Percentiles rank a stretch among this genome's conserved stretches.
Evolutionary conservation across 1,284 basidiomycete species (phyloP).

Genomic region (Vanrija sp.): DNA sequence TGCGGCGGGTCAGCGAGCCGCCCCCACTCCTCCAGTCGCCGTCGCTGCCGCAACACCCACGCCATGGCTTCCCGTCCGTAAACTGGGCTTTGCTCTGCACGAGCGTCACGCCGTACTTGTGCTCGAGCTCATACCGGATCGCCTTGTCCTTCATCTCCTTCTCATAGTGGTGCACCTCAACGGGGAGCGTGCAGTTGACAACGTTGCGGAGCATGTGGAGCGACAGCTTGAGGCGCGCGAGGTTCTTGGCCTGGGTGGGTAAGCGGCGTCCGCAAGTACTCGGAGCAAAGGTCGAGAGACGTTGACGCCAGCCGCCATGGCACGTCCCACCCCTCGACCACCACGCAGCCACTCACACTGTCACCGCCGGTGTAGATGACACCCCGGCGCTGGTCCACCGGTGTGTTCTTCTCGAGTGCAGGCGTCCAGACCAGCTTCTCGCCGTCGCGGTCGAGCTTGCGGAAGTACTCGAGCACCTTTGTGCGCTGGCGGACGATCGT

Average conservation of each 20-base stretch:
- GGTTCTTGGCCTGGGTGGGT: constrained; percentile 35
- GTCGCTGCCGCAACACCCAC: constrained; percentile 12
- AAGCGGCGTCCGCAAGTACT: neutral
- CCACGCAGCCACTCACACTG: constrained; percentile 43
- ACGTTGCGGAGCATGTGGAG: constrained; percentile 48
- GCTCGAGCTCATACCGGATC: constrained; percentile 30
- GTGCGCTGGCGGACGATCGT: constrained; percentile 41
- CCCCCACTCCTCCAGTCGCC: no score
- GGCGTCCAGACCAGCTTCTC: constrained; percentile 42
- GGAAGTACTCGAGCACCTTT: constrained; percentile 46
- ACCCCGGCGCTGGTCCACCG: constrained; percentile 34
- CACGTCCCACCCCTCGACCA: no score
- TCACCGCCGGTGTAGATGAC: constrained; percentile 51
- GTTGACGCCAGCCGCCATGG: neutral
- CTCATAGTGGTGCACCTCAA: constrained; percentile 51
- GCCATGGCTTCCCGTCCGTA: constrained; percentile 35
- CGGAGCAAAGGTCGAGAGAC: no score
- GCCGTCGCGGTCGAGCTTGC: constrained; percentile 39
- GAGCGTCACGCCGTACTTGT: constrained; percentile 30
- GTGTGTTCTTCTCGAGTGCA: constrained; percentile 30
- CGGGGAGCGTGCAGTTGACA: constrained; percentile 45
- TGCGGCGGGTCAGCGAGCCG: neutral
- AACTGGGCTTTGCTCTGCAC: constrained; percentile 18
- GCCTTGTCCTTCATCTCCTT: constrained; percentile 45
- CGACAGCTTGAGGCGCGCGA: constrained; percentile 40